Percentiles rank a stretch among this genome's conserved stretches.
Conservation (phyloP, 78 protist species). For the Goniomonas avonlea region DNA sequence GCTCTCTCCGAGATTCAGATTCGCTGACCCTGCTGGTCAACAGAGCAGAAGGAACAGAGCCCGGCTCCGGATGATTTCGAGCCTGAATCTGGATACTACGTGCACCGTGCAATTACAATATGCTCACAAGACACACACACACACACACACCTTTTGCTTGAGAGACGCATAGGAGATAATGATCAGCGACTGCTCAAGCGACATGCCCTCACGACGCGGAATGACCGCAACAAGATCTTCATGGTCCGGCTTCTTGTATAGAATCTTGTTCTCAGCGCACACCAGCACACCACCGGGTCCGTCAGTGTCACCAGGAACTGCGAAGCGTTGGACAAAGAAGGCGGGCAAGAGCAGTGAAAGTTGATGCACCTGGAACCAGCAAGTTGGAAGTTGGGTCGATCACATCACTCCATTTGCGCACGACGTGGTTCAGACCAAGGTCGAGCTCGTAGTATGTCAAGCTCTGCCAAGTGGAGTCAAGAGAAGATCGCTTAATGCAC, state of each 20-base stretch:
- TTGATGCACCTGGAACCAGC: conserved; percentile 40
- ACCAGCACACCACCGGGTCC: conserved; percentile 94
- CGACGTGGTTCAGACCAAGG: conserved; percentile 91
- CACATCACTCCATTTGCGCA: conserved; percentile 49
- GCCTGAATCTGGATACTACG: no score
- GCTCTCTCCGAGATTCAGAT: no score
- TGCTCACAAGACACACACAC: no score
- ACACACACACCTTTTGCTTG: no score
- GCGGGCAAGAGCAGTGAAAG: not conserved
- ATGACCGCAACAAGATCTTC: conserved; percentile 18
- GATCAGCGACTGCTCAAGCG: conserved; percentile 14
- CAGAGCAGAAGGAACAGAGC: no score
- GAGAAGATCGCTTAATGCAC: not conserved
- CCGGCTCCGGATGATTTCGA: no score
- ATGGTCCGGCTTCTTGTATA: conserved; percentile 10
- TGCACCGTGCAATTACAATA: no score
- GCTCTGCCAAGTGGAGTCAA: not conserved
- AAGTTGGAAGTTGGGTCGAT: conserved; percentile 60
- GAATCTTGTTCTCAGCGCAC: conserved; percentile 41
- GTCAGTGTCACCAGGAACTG: conserved; percentile 88
- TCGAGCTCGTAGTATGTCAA: conserved; percentile 93
- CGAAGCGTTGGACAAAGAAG: no score
- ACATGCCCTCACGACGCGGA: conserved; percentile 22
- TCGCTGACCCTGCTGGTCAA: no score
- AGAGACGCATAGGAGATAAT: not conserved